Evolutionary conservation across 257 asterid species (phyloP), one percentile per base, ranked within the genome.

Genomic region (Schizonepeta tenuifolia): DNA sequence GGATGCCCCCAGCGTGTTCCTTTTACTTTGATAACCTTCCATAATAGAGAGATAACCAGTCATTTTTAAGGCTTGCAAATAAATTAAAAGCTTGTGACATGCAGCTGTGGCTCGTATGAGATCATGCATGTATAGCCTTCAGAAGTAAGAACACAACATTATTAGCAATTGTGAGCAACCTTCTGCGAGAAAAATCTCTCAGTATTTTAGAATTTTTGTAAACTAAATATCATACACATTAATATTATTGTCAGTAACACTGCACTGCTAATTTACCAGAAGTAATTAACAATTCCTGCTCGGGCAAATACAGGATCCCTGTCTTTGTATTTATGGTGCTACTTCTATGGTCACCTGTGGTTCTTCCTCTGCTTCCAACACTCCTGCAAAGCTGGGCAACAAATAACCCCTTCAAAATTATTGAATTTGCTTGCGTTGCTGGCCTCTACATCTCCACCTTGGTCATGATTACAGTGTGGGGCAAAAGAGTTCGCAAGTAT

Each of bases 281-380:
- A 35, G 64, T 14, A 57, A 75, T 54, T 57, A 22, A 58, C 54
- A 38, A 53, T 35, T 63, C 12, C 35, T 61, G 15, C 31, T 71
- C 68, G 40, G 72, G 17, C 63, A 28, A 74, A 72, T 78, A 18
- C 86, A 95, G 99, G 92, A 88, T 92, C 77, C 77, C 70, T 67
- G 95, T 95, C 70, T 95, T 95, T 78, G 77, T 79, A 63, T 79
- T 82, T 70, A 61, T 95, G 99, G 99, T 92, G 85, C 84, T 95
- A 74, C 92, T 95, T 78, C 86, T 95, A 28, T 95, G 99, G 97
- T 87, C 98, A 53, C 99, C 99, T 17, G 77, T 95, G 67, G 74
- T 86, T 40, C 68, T 95, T 82, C 99, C 99, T 13, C 78, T 92
- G 88, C 90, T 95, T 57, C 98, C 98, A 28, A 74, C 96, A 47